Conservation (phyloP, 106 monocot species). For the Phalaenopsis equestris region DNA sequence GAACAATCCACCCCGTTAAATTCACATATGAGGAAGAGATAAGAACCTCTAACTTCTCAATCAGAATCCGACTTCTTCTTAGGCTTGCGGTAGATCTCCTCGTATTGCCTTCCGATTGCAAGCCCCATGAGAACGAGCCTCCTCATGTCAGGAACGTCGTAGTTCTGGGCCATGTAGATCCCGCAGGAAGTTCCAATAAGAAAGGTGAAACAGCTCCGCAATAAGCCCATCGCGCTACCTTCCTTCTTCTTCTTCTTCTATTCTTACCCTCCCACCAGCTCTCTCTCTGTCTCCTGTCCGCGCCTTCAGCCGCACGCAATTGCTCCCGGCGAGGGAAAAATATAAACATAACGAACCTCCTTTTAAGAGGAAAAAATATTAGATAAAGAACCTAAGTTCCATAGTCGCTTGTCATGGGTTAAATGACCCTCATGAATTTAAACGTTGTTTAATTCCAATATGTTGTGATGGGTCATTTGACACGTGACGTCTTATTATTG, state of each 20-base stretch:
- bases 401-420: too few relatives aligned
- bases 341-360: too few relatives aligned
- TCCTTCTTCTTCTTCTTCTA: neutral
- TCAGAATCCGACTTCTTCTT: slow-evolving; percentile 6
- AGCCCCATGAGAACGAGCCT: neutral
- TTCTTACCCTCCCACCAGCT: neutral
- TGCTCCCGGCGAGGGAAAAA: neutral
- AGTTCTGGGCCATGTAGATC: slow-evolving; percentile 9
- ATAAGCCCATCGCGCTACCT: neutral
- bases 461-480: too few relatives aligned
- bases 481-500: too few relatives aligned
- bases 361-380: too few relatives aligned
- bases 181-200: slow-evolving; percentile 4
- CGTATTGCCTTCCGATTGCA: neutral
- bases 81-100: slow-evolving; percentile 8
- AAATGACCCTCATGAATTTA: too few relatives aligned
- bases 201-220: neutral
- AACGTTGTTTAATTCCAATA: too few relatives aligned
- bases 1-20: neutral
- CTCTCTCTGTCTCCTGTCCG: neutral
- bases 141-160: slow-evolving; percentile 2
- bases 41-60: neutral
- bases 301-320: neutral
- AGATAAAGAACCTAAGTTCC: too few relatives aligned
- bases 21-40: neutral